Conservation (phyloP, 306 rosid genomes). For the Castanopsis chinensis region DNA sequence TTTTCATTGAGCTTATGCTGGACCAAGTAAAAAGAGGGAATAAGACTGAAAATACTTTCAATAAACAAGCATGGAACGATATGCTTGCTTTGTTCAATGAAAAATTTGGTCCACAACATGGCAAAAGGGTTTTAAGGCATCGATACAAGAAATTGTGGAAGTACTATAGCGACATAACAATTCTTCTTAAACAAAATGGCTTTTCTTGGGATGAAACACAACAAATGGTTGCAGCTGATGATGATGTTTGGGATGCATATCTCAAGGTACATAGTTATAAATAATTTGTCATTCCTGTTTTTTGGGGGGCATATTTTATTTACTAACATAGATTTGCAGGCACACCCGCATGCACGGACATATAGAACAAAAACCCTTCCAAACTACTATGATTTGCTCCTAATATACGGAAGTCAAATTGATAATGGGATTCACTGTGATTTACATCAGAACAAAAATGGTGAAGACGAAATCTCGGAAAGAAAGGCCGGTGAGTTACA, state of each 20-base stretch:
- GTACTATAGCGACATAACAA: slow-evolving; percentile 49
- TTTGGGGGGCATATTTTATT: neutral
- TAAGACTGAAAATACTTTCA: slow-evolving; percentile 44
- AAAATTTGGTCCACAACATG: slow-evolving; percentile 60
- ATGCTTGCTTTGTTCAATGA: slow-evolving; percentile 59
- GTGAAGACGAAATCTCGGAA: slow-evolving; percentile 34
- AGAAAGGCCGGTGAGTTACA: slow-evolving; percentile 51
- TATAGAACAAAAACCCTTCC: slow-evolving; percentile 71
- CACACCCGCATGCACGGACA: slow-evolving; percentile 55
- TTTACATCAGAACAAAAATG: slow-evolving; percentile 38
- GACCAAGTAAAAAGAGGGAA: slow-evolving; percentile 68
- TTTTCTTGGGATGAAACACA: slow-evolving; percentile 68
- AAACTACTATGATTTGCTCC: slow-evolving; percentile 58
- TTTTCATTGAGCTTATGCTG: slow-evolving; percentile 67
- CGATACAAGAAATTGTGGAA: slow-evolving; percentile 67
- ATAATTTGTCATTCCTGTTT: neutral
- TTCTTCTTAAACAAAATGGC: slow-evolving; percentile 49
- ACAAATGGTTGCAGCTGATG: slow-evolving; percentile 59
- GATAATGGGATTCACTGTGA: slow-evolving; percentile 34
- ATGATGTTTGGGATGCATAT: slow-evolving; percentile 64
- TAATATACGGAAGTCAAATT: slow-evolving; percentile 46
- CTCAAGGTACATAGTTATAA: slow-evolving; percentile 47
- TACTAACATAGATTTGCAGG: slow-evolving; percentile 34
- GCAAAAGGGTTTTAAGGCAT: slow-evolving; percentile 62
- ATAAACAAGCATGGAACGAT: slow-evolving; percentile 66